These are phyloP conservation scores for Erythrophleum ivorense DNA, from an alignment of 331 rosid genomes.

Conservation along the genomic window DNA sequence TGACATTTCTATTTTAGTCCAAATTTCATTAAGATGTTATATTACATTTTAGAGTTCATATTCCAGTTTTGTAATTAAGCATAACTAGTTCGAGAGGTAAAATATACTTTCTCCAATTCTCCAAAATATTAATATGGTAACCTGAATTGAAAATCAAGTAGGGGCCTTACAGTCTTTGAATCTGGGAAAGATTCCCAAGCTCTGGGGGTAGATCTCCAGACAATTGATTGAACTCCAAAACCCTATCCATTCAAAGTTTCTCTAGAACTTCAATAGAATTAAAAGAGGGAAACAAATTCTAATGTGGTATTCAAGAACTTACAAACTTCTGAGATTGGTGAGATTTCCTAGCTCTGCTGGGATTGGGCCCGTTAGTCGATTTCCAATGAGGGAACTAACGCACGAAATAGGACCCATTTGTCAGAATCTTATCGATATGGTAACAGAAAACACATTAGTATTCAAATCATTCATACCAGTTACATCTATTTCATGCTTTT, in stretches of 20 bases:
- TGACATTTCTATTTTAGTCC: background rate
- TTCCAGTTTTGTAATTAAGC: background rate
- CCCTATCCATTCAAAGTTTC: conserved; percentile 45
- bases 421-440: background rate
- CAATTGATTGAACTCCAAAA: conserved; percentile 59
- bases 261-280: background rate
- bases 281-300: background rate
- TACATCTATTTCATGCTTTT: no score
- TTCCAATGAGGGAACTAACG: conserved; percentile 68
- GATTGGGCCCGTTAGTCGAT: conserved; percentile 64
- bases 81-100: background rate
- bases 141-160: background rate
- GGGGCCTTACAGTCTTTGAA: conserved; percentile 66
- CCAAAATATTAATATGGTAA: background rate
- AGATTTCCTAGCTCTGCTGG: conserved; percentile 75
- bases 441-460: no score
- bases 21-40: background rate
- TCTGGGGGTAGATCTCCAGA: conserved; percentile 69
- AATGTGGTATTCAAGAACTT: conserved; percentile 38
- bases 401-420: background rate
- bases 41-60: background rate
- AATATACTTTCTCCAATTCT: background rate
- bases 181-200: conserved; percentile 61
- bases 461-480: no score
- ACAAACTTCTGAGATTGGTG: conserved; percentile 65